These are phyloP conservation scores for Mycena latifolia DNA, from an alignment of 768 basidiomycete species.

Conservation along the genomic window DNA sequence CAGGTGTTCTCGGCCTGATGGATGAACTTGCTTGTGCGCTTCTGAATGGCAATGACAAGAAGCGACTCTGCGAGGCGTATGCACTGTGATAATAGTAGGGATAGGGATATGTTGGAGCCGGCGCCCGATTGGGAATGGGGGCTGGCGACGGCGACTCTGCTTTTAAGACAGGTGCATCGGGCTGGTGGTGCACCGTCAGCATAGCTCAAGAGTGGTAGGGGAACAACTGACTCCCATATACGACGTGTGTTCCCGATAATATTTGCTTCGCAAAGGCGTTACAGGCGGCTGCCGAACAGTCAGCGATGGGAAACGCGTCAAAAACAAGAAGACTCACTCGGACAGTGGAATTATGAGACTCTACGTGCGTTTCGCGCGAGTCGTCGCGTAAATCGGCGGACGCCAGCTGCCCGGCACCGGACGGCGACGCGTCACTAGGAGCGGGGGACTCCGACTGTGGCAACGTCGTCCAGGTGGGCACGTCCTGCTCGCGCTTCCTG, in stretches of 20 bases:
- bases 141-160: conserved; percentile 44
- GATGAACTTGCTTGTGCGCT: conserved; percentile 48
- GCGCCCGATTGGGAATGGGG: conserved; percentile 35
- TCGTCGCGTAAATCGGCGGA: conserved; percentile 70
- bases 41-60: conserved; percentile 44
- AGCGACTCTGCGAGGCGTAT: conserved; percentile 38
- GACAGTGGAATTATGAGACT: conserved; percentile 40
- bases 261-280: conserved; percentile 71
- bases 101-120: conserved; percentile 44
- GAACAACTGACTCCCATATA: conserved; percentile 43
- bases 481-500: conserved; percentile 57
- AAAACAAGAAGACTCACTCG: conserved; percentile 55
- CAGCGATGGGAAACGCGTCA: conserved; percentile 41
- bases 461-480: conserved; percentile 42
- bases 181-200: conserved; percentile 15
- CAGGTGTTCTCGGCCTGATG: conserved; percentile 62
- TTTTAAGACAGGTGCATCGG: conserved; percentile 22
- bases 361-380: conserved; percentile 40
- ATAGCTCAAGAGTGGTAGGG: background rate
- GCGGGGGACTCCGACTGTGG: conserved; percentile 63
- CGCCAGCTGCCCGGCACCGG: conserved; percentile 57
- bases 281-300: conserved; percentile 48
- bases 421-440: conserved; percentile 61
- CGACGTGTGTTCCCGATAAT: conserved; percentile 68
- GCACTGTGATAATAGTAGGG: conserved; percentile 51